Evolutionary conservation across 2,329 filamentous ascomycete genomes (phyloP).

Genomic region (Alternaria arbusti): DNA sequence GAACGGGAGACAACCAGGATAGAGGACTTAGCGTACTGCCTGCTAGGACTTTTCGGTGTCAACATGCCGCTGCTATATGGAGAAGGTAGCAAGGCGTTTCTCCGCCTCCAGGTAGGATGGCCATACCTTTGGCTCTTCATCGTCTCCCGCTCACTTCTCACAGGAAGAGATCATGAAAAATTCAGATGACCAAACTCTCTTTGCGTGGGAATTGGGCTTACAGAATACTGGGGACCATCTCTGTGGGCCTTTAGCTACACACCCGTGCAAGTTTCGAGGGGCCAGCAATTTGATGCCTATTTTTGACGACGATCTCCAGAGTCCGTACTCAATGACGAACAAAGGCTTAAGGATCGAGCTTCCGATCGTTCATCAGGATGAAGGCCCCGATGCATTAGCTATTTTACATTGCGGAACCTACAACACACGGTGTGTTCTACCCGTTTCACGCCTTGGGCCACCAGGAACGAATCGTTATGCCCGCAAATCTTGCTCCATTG

Average conservation of each 20-base stretch:
- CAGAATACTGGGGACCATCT: not conserved
- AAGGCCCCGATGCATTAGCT: not conserved
- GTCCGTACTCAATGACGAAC: not conserved
- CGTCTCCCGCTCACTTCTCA: not conserved
- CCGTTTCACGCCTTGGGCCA: not conserved
- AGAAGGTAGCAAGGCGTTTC: not conserved
- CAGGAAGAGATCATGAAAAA: not conserved
- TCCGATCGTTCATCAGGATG: not conserved
- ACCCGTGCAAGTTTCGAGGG: not conserved
- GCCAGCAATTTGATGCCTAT: not conserved
- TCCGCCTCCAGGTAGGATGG: not conserved
- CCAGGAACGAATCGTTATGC: not conserved
- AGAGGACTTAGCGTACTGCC: not conserved
- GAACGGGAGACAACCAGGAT: not conserved
- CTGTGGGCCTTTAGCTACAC: not conserved
- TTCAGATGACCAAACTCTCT: not conserved
- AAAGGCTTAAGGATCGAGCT: not conserved
- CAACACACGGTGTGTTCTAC: not conserved
- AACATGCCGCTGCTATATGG: not conserved
- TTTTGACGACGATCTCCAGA: not conserved
- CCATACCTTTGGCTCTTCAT: rapidly evolving
- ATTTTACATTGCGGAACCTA: not conserved
- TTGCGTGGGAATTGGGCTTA: not conserved
- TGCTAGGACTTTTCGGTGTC: not conserved
- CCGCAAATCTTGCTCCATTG: not conserved